Evolutionary conservation across 495 filamentous ascomycete genomes (phyloP).

Genomic region (Tuber calosporum): DNA sequence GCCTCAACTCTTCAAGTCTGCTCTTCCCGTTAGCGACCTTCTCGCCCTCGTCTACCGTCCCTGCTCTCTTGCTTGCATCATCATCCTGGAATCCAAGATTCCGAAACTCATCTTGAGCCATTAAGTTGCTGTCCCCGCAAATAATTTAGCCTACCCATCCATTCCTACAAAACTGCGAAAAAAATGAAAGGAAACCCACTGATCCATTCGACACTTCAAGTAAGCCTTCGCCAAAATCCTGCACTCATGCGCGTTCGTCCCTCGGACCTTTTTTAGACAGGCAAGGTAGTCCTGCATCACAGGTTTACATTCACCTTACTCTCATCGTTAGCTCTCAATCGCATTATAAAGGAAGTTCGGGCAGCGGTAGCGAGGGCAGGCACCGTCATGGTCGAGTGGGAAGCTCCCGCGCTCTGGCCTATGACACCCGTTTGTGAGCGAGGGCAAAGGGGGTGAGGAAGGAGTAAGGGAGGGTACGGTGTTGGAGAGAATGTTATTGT

Average conservation of each 20-base stretch:
- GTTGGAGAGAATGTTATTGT: constrained; percentile 39
- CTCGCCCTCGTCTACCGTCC: background rate
- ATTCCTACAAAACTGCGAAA: constrained; percentile 10
- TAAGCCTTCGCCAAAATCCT: constrained; percentile 80
- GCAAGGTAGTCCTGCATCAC: constrained; percentile 74
- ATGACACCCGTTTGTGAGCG: constrained; percentile 38
- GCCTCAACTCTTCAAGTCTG: constrained; percentile 35
- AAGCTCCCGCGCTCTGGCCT: constrained; percentile 90
- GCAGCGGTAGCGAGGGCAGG: constrained; percentile 22
- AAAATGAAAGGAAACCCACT: constrained; percentile 52
- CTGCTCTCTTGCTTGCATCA: background rate
- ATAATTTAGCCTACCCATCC: constrained; percentile 5
- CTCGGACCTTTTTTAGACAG: constrained; percentile 72
- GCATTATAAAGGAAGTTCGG: background rate
- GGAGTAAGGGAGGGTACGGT: constrained; percentile 19
- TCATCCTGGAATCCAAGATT: constrained; percentile 74
- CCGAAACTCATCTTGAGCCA: constrained; percentile 87
- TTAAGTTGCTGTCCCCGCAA: constrained; percentile 64
- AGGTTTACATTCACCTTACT: constrained; percentile 82
- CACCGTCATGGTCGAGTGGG: constrained; percentile 91
- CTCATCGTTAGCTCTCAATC: background rate
- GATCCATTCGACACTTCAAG: constrained; percentile 86
- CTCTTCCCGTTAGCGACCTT: background rate
- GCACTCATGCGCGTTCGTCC: constrained; percentile 79
- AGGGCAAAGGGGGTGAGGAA: background rate